Evolutionary conservation across 2,329 filamentous ascomycete genomes (phyloP).

Genomic region (Sporothrix dimorphospora): DNA sequence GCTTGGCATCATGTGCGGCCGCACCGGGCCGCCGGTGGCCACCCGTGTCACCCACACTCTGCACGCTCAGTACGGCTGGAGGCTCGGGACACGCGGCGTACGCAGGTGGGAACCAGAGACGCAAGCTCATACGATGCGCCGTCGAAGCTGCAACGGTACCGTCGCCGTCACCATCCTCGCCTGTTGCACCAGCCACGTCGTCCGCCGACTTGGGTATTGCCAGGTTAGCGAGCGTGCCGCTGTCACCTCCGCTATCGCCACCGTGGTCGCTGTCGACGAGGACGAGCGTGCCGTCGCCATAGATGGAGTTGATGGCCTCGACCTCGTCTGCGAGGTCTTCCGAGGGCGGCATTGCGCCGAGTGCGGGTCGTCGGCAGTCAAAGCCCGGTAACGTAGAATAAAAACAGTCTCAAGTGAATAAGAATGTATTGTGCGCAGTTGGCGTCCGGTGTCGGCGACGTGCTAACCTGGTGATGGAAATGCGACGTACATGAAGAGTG

Average conservation of each 20-base stretch:
- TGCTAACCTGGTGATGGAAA: background rate
- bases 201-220: slow-evolving; percentile 59
- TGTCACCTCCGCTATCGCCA: slow-evolving; percentile 38
- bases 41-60: slow-evolving; percentile 66
- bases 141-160: slow-evolving; percentile 31
- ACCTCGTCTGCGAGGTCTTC: slow-evolving; percentile 72
- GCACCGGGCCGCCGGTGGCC: slow-evolving; percentile 61
- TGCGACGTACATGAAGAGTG: background rate
- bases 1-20: slow-evolving; percentile 69
- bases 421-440: background rate
- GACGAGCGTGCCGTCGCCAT: slow-evolving; percentile 67
- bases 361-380: background rate
- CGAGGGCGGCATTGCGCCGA: slow-evolving; percentile 40
- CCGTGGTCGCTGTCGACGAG: slow-evolving; percentile 39
- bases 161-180: slow-evolving; percentile 40
- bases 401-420: background rate
- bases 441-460: background rate
- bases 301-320: slow-evolving; percentile 83
- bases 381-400: background rate
- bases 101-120: slow-evolving; percentile 67
- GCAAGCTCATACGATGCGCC: slow-evolving; percentile 58
- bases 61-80: slow-evolving; percentile 74
- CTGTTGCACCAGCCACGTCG: slow-evolving; percentile 18
- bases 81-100: slow-evolving; percentile 70
- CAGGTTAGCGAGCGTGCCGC: slow-evolving; percentile 56